Percentiles rank a stretch among this genome's conserved stretches.
phyloP scores from a whole-genome alignment of 192 early-diverging fungal genomes.

The Phlyctochytrium bullatum region DNA sequence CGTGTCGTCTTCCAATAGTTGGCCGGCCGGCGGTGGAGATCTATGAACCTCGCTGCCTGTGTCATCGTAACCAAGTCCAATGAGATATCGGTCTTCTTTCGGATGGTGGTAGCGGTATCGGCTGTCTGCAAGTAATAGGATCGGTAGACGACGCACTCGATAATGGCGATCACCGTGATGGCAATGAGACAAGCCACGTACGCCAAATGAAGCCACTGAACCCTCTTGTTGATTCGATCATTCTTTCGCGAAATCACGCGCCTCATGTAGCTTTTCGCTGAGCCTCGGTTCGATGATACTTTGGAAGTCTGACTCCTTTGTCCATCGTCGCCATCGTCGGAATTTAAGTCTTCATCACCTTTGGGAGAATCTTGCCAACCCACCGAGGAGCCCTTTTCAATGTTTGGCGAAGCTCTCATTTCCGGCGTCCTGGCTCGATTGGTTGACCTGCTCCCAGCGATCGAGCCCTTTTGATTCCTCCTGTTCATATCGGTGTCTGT shows the following conservation, averaged over 20 bases:
- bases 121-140: background rate
- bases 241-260: constrained; percentile 24
- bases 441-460: too few relatives aligned
- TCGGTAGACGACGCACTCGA: constrained; percentile 13
- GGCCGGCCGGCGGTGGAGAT: background rate
- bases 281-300: too few relatives aligned
- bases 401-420: too few relatives aligned
- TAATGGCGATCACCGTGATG: constrained; percentile 12
- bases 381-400: too few relatives aligned
- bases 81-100: background rate
- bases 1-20: background rate
- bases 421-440: too few relatives aligned
- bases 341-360: too few relatives aligned
- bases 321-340: too few relatives aligned
- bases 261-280: constrained; percentile 7
- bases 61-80: background rate
- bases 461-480: too few relatives aligned
- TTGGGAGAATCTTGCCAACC: too few relatives aligned
- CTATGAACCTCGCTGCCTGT: background rate
- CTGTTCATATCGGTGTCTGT: too few relatives aligned
- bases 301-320: too few relatives aligned
- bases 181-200: constrained; percentile 14
- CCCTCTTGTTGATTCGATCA: constrained; percentile 6
- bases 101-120: background rate
- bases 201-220: constrained; percentile 11